Evolutionary conservation across 192 early-diverging fungal species (phyloP).

Genomic region (Coemansia sp.): DNA sequence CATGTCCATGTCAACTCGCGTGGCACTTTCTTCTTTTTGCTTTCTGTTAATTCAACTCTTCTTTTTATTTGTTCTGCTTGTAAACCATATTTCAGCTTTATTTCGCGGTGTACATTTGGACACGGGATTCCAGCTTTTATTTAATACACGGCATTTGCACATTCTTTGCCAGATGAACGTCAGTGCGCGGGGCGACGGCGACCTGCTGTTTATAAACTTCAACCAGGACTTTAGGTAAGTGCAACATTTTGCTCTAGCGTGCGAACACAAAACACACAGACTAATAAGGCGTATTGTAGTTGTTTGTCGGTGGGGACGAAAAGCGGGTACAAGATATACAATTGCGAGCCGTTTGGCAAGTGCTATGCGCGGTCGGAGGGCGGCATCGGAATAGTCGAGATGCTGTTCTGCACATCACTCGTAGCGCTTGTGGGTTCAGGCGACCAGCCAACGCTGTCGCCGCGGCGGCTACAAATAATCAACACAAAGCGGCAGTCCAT

Average conservation of each 20-base stretch:
- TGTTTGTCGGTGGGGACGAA: slow-evolving; percentile 87
- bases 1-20: not conserved
- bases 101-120: not conserved
- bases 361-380: slow-evolving; percentile 88
- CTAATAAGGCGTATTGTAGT: slow-evolving; percentile 34
- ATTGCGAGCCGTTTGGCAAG: slow-evolving; percentile 95
- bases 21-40: not conserved
- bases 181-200: slow-evolving; percentile 59
- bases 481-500: slow-evolving; percentile 98
- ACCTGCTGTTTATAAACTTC: slow-evolving; percentile 78
- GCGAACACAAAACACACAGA: not conserved
- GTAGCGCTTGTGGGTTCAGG: slow-evolving; percentile 95
- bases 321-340: slow-evolving; percentile 93
- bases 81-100: not conserved
- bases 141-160: not conserved
- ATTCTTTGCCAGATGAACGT: slow-evolving; percentile 60
- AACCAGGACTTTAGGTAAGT: slow-evolving; percentile 76
- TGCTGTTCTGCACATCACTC: slow-evolving; percentile 96
- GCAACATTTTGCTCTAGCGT: not conserved
- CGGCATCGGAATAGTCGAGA: slow-evolving; percentile 93
- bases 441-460: slow-evolving; percentile 83
- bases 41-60: not conserved
- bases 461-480: slow-evolving; percentile 87
- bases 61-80: not conserved
- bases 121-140: not conserved